These are phyloP conservation scores for Aspergillus vadensis DNA, from an alignment of 2,329 filamentous ascomycete species.

Conservation along the genomic window DNA sequence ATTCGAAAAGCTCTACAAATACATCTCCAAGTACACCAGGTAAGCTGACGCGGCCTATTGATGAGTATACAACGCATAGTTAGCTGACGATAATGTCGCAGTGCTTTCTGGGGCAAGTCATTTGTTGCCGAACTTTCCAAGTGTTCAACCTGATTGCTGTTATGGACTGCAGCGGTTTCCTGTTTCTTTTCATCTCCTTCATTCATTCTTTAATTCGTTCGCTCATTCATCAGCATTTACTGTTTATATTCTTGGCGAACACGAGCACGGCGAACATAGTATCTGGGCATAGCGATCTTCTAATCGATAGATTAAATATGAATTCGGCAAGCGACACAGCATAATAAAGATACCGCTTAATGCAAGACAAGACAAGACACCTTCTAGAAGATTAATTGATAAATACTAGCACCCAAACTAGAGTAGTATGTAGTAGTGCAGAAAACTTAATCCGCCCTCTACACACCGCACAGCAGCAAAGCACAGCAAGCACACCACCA, in stretches of 20 bases:
- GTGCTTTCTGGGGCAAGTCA: constrained; percentile 92
- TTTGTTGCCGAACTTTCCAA: constrained; percentile 76
- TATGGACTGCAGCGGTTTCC: neutral
- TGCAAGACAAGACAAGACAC: neutral
- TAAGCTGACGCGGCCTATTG: constrained; percentile 32
- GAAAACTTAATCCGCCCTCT: neutral
- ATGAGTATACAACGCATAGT: neutral
- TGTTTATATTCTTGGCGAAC: neutral
- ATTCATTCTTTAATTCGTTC: neutral
- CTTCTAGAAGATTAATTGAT: too few relatives aligned
- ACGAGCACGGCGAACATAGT: constrained; percentile 1
- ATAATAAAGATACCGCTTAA: neutral
- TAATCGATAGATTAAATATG: neutral
- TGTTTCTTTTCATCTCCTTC: neutral
- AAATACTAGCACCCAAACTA: too few relatives aligned
- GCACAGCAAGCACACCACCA: neutral
- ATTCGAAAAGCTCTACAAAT: constrained; percentile 88
- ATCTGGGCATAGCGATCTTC: neutral
- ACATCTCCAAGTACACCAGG: constrained; percentile 96
- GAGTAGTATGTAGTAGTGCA: neutral
- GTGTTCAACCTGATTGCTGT: neutral
- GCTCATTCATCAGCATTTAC: too few relatives aligned
- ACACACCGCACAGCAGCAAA: too few relatives aligned
- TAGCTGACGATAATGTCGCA: constrained; percentile 35
- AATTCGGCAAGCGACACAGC: neutral